Evolutionary conservation across 139 green algal genomes (phyloP).

Genomic region (Chlamydomonas eustigma): DNA sequence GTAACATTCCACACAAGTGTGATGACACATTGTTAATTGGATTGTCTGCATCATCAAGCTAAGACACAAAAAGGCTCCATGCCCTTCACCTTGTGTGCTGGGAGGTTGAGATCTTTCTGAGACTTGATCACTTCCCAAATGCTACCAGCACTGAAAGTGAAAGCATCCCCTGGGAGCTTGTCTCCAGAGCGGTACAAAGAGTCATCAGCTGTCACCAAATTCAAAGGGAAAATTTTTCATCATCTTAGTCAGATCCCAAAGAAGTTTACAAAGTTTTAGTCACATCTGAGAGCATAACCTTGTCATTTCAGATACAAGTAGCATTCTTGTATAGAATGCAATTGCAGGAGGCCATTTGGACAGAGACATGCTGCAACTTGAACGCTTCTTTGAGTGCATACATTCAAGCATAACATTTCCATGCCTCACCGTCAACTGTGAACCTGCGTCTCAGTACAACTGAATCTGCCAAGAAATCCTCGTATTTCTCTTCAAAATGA

Average conservation of each 20-base stretch:
- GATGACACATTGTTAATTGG: background rate
- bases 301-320: too few relatives aligned
- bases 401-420: too few relatives aligned
- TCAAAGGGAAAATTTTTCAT: background rate
- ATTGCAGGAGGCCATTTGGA: too few relatives aligned
- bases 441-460: constrained; percentile 71
- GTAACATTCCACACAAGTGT: too few relatives aligned
- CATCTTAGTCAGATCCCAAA: background rate
- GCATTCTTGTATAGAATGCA: too few relatives aligned
- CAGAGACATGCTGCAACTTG: too few relatives aligned
- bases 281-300: too few relatives aligned
- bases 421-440: constrained; percentile 45
- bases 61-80: background rate
- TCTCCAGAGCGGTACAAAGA: constrained; percentile 42
- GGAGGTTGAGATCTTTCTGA: constrained; percentile 97
- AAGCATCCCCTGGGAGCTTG: constrained; percentile 61
- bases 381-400: too few relatives aligned
- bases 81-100: constrained; percentile 83
- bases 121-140: constrained; percentile 88
- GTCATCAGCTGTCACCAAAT: constrained; percentile 39
- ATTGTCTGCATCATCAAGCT: background rate
- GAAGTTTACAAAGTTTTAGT: too few relatives aligned
- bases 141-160: constrained; percentile 72
- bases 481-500: constrained; percentile 90
- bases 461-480: constrained; percentile 84